Evolutionary conservation across 2,329 filamentous ascomycete genomes (phyloP), one percentile per base, ranked within the genome.

Genomic region (Trichophyton equinum): DNA sequence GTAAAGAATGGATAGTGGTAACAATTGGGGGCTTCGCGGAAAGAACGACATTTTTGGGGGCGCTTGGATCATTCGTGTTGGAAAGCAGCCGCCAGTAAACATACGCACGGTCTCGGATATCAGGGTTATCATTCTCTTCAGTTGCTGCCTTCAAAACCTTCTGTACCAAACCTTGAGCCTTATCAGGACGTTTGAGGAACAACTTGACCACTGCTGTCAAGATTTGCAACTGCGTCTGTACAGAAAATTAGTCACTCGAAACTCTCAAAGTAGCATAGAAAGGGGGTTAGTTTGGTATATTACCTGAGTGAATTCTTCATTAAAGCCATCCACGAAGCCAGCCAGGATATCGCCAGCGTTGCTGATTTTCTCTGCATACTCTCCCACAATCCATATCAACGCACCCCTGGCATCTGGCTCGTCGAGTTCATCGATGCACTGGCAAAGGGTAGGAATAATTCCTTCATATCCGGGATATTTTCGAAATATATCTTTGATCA

Each of bases 361-460:
- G 77, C 84, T 95, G 70, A 99, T 99, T 80, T 99, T 99, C 78
- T 99, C 94, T 0, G 94, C 94, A 72, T 99, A 99, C 73, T 99
- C 94, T 67, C 94, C 94, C 4, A 99, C 92, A 67, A 99, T 97
- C 94, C 94, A 99, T 69, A 99, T 97, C 62, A 99, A 78, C 22
- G 92, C 88, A 2, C 88, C 91, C 69, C 94, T 81, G 5, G 94
- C 94, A 68, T 91, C 86, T 1, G 92, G 91, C 74, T 99, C 94
- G 70, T 99, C 94, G 66, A 99, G 75, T 68, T 99, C 94, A 68
- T 99, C 94, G 64, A 99, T 96, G 71, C 95, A 90, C 73, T 96
- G 85, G 78, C 95, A 99, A 13, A 99, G 81, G 0, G 91, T 95
- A 2, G 92, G 92, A 68, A 99, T 99, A 67, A 99, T 95, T 30